Conservation (phyloP, 768 basidiomycete genomes). For the Podaxis pistillaris region DNA sequence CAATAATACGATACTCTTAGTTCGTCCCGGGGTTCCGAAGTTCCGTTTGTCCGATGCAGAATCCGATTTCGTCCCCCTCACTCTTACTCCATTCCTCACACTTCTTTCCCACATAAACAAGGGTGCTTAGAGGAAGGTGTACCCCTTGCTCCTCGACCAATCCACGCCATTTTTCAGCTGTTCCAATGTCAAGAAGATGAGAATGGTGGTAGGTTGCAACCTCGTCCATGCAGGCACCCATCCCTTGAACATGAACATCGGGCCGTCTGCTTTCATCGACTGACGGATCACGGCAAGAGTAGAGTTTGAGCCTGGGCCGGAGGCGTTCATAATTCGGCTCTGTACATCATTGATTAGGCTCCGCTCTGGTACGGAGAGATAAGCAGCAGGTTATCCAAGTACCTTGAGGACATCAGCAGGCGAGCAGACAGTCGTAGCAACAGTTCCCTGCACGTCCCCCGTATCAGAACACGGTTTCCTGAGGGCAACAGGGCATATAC, state of each 20-base stretch:
- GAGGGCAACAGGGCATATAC: constrained; percentile 22
- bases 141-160: constrained; percentile 46
- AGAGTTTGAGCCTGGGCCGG: constrained; percentile 75
- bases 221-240: constrained; percentile 88
- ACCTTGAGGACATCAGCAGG: constrained; percentile 86
- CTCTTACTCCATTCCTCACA: neutral
- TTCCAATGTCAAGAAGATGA: constrained; percentile 84
- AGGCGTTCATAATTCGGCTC: constrained; percentile 89
- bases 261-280: constrained; percentile 70
- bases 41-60: neutral
- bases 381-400: constrained; percentile 12
- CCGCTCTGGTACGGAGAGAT: neutral
- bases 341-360: constrained; percentile 20
- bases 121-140: constrained; percentile 22
- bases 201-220: constrained; percentile 83
- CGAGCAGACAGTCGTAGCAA: constrained; percentile 87
- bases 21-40: neutral
- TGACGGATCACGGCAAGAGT: constrained; percentile 67
- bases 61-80: neutral
- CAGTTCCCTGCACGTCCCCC: constrained; percentile 57
- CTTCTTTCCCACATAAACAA: neutral
- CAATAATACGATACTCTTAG: neutral
- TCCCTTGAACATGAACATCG: constrained; percentile 92
- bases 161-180: constrained; percentile 76
- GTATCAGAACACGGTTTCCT: neutral